phyloP scores from a whole-genome alignment of 1,284 basidiomycete genomes.

The Ganoderma resinaceum region DNA sequence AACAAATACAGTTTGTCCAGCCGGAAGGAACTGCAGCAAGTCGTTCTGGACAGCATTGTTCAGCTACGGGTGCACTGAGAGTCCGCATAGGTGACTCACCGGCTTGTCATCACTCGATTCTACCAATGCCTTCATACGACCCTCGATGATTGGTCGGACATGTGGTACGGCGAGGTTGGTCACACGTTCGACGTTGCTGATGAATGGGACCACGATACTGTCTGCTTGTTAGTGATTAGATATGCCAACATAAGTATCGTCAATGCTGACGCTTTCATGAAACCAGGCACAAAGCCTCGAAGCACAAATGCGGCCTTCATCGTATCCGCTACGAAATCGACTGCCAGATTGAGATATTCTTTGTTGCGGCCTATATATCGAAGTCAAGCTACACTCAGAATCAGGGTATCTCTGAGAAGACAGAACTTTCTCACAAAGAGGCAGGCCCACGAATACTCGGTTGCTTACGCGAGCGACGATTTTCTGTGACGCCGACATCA shows the following conservation, averaged over 20 bases:
- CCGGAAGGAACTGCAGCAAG: constrained; percentile 53
- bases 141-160: neutral
- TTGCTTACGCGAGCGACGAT: constrained; percentile 40
- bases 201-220: neutral
- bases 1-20: constrained; percentile 41
- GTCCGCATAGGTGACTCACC: neutral
- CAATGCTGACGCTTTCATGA: neutral
- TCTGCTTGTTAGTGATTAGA: neutral
- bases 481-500: constrained; percentile 9
- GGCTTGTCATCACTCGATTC: neutral
- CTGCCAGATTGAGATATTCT: constrained; percentile 22
- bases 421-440: constrained; percentile 39
- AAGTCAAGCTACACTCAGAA: neutral
- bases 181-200: neutral
- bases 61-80: neutral
- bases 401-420: neutral
- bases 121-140: neutral
- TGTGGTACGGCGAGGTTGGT: neutral
- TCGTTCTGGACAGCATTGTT: constrained; percentile 41
- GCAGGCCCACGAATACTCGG: constrained; percentile 52
- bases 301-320: constrained; percentile 14
- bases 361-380: constrained; percentile 17
- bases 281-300: constrained; percentile 15
- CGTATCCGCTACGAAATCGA: constrained; percentile 6
- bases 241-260: neutral